Evolutionary conservation across 1,139 yeast species (phyloP).

Genomic region (Yamadazyma triangularis): DNA sequence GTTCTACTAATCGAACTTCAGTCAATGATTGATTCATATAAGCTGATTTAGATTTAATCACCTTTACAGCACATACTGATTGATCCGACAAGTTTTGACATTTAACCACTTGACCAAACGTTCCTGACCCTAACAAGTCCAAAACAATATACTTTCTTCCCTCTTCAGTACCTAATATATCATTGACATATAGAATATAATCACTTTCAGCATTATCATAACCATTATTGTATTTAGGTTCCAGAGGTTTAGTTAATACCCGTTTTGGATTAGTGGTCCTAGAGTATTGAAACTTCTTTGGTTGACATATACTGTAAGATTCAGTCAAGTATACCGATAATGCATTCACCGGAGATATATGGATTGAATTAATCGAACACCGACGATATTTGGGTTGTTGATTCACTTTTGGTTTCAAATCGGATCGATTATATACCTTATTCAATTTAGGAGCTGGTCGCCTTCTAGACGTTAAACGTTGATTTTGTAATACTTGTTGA

Average conservation of each 20-base stretch:
- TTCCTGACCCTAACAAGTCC: conserved; percentile 92
- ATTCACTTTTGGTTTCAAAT: conserved; percentile 61
- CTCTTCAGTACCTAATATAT: conserved; percentile 83
- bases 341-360: conserved; percentile 83
- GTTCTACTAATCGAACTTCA: conserved; percentile 83
- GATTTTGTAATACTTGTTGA: conserved; percentile 28
- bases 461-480: conserved; percentile 17
- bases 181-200: conserved; percentile 90
- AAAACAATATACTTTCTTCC: conserved; percentile 83
- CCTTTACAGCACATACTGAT: conserved; percentile 91
- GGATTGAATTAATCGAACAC: conserved; percentile 72
- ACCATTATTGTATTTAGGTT: conserved; percentile 78
- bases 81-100: conserved; percentile 89
- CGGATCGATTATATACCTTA: conserved; percentile 40
- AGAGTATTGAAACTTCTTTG: conserved; percentile 75
- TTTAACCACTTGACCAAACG: conserved; percentile 97
- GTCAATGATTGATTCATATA: conserved; percentile 88
- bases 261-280: conserved; percentile 85
- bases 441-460: conserved; percentile 36
- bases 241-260: conserved; percentile 89
- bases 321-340: conserved; percentile 73
- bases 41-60: conserved; percentile 88
- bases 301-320: conserved; percentile 82
- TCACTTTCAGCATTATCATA: conserved; percentile 86
- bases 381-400: conserved; percentile 73